phyloP scores from a whole-genome alignment of 2,329 filamentous ascomycete species.

The Annulohypoxylon truncatum region DNA sequence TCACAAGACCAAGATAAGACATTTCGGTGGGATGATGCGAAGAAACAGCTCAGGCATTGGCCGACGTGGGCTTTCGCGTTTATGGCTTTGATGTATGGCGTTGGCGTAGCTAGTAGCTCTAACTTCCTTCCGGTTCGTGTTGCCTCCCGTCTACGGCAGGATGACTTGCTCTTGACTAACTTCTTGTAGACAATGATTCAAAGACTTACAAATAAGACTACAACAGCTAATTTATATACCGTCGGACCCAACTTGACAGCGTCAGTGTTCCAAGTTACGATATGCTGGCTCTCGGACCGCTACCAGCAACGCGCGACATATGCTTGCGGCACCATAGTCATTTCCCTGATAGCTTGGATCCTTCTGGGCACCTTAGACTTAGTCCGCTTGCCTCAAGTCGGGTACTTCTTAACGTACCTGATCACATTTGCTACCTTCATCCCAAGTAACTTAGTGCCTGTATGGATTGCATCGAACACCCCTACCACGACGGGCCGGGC shows the following conservation, averaged over 20 bases:
- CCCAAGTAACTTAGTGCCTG: slow-evolving; percentile 38
- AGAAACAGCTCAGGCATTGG: slow-evolving; percentile 40
- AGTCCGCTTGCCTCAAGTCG: slow-evolving; percentile 30
- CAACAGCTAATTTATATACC: slow-evolving; percentile 42
- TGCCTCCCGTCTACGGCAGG: neutral
- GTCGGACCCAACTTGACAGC: slow-evolving; percentile 41
- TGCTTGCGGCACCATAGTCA: slow-evolving; percentile 32
- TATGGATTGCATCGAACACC: slow-evolving; percentile 38
- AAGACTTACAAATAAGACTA: slow-evolving; percentile 51
- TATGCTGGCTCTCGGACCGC: slow-evolving; percentile 38
- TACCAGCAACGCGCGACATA: slow-evolving; percentile 36
- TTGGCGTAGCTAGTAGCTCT: slow-evolving; percentile 42
- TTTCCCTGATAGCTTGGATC: slow-evolving; percentile 40
- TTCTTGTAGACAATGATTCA: slow-evolving; percentile 47
- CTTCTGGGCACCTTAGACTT: slow-evolving; percentile 40
- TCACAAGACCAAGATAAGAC: slow-evolving; percentile 39
- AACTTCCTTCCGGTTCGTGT: slow-evolving; percentile 43
- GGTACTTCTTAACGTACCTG: slow-evolving; percentile 43
- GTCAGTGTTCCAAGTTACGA: slow-evolving; percentile 35
- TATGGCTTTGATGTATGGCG: slow-evolving; percentile 45
- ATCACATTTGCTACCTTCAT: slow-evolving; percentile 38
- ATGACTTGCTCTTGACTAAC: neutral
- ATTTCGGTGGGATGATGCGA: slow-evolving; percentile 43
- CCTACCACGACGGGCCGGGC: slow-evolving; percentile 39
- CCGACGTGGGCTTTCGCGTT: slow-evolving; percentile 43